Conservation (phyloP, 208 protist species). For the Giardia duodenalis region DNA sequence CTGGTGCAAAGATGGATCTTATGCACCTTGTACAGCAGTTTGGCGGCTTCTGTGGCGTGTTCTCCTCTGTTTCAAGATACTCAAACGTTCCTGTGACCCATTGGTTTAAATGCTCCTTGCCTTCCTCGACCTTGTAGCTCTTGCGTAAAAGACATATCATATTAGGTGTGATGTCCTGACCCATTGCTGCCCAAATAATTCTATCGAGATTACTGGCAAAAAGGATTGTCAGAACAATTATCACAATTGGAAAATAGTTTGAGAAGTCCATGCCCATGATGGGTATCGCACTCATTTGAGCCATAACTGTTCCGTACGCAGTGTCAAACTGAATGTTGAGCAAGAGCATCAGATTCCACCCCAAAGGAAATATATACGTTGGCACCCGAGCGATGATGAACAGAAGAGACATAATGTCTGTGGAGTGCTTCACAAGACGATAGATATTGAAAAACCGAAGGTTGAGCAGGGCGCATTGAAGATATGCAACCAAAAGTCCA, state of each 20-base stretch:
- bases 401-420: neutral
- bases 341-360: neutral
- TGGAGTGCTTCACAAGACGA: neutral
- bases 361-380: neutral
- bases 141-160: neutral
- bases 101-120: neutral
- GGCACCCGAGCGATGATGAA: neutral
- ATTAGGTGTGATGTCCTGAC: neutral
- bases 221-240: neutral
- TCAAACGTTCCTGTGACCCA: neutral
- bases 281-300: neutral
- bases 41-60: too few species aligned
- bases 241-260: neutral
- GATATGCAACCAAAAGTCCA: neutral
- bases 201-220: neutral
- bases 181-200: neutral
- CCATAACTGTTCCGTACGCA: neutral
- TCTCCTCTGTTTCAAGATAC: too few species aligned
- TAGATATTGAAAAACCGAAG: neutral
- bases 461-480: neutral
- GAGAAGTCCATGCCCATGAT: neutral
- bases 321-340: neutral
- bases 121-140: neutral
- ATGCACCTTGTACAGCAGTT: too few species aligned
- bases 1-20: too few species aligned